These are phyloP conservation scores for Auxenochlorella protothecoides DNA, from an alignment of 139 green algal species.

Conservation along the genomic window DNA sequence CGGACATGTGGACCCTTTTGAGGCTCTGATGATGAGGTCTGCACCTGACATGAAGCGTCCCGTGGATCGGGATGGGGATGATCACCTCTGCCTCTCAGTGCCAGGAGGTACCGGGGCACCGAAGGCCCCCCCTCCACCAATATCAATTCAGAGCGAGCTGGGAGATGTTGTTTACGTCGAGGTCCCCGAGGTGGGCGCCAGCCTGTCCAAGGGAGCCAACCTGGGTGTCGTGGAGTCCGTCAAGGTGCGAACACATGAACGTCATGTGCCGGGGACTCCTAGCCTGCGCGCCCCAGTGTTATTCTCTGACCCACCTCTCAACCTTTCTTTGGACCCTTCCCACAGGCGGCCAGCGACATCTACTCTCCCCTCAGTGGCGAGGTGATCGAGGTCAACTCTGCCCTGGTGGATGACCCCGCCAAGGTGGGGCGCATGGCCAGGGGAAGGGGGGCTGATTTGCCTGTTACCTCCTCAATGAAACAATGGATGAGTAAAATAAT, in stretches of 20 bases:
- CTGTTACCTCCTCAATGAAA: no score
- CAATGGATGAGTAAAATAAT: no score
- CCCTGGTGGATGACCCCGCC: constrained; percentile 60
- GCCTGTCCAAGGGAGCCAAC: constrained; percentile 66
- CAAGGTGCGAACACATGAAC: constrained; percentile 47
- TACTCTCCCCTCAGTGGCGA: constrained; percentile 83
- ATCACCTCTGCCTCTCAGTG: neutral
- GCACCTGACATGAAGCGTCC: no score
- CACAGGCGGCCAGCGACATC: constrained; percentile 86
- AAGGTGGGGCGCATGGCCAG: neutral
- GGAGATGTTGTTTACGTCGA: constrained; percentile 97
- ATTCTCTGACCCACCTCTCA: no score
- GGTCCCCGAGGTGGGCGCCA: constrained; percentile 84
- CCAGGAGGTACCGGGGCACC: no score
- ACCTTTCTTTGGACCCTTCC: neutral
- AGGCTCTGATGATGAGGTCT: no score
- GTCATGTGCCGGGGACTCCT: no score
- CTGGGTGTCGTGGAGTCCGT: constrained; percentile 98
- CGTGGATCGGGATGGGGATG: no score
- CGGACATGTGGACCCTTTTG: neutral
- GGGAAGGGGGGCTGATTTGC: no score
- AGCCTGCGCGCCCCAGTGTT: no score
- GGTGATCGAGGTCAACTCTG: constrained; percentile 78
- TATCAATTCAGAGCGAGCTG: constrained; percentile 60
- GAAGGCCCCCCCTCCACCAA: no score